phyloP scores from a whole-genome alignment of 2,329 filamentous ascomycete genomes.

The Ramularia endophylla region DNA sequence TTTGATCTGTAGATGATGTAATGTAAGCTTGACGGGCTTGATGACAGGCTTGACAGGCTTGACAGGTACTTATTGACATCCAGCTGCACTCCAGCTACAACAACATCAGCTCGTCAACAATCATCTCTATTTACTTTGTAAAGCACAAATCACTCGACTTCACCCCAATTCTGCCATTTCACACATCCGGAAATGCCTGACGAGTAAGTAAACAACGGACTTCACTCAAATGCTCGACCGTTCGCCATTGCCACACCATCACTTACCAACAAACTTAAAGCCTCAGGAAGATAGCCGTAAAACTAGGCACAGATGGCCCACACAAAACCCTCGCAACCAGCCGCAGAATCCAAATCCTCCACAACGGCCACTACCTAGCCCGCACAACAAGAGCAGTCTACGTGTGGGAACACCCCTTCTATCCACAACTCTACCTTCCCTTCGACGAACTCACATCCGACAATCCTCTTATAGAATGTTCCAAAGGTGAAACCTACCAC shows the following conservation, averaged over 20 bases:
- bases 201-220: no score
- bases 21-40: no score
- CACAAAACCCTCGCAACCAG: conserved; percentile 27
- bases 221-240: no score
- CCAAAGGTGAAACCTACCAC: conserved; percentile 16
- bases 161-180: no score
- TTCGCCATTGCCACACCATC: background rate
- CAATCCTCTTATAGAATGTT: background rate
- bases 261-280: conserved; percentile 16
- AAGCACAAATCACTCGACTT: no score
- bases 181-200: conserved; percentile 24
- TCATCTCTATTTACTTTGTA: no score
- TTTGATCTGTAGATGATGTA: no score
- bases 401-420: conserved; percentile 42
- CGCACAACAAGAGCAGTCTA: conserved; percentile 29
- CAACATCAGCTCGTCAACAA: no score
- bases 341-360: conserved; percentile 29
- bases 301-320: conserved; percentile 37
- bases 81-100: no score
- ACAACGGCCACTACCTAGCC: conserved; percentile 30
- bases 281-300: conserved; percentile 36
- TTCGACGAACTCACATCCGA: conserved; percentile 10
- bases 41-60: no score
- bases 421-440: conserved; percentile 36
- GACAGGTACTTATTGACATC: no score